Base-by-base conservation (phyloP, 768 basidiomycete species). In the Leccinum longicurvipes region DNA sequence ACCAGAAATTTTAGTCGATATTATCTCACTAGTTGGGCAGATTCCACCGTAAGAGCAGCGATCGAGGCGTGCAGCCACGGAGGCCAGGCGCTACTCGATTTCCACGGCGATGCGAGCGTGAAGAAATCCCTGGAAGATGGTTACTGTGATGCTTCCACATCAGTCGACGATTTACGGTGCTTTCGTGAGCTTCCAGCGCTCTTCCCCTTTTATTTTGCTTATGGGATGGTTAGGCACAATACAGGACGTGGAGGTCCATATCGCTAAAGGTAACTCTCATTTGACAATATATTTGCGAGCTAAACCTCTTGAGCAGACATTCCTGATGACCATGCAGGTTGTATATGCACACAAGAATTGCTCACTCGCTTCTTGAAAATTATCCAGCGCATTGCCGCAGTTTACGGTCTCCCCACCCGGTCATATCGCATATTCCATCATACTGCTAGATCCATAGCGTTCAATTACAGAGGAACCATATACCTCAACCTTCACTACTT, bases 381-480 rank as follows among this genome's bases (percentile, higher is more conserved):
- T 6, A 39, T 39, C 10, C 36, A 71, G 1, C 82, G 83, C 0
- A 74, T 97, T 23, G 78, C 82, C 2, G 64, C 75, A 19, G 73
- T 93, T 4, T 97, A 91, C 69, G 76, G 79, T 58, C 79, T 97
- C 31, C 84, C 89, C 1, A 67, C 82, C 19, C 69, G 77, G 0
- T 86, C 85, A 29, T 65, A 94, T 47, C 90, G 93, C 63, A 80
- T 98, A 11, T 98, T 97, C 71, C 87, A 85, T 68, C 92, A 98
- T 62, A 7, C 17, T 25, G 63, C 76, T 5, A 92, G 84, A 2
- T 73, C 88, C 17, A 95, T 97, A 53, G 96, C 93, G 1, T 98
- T 98, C 78, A 98, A 98, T 70, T 78, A 90, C 21, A 82, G 83
- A 51, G 91, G 88, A 3, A 87, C 84, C 50, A 77, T 98, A 15